Percentiles rank a stretch among this genome's conserved stretches.
These are phyloP conservation scores for Penicillium sp. DNA, from an alignment of 2,329 filamentous ascomycete species.

Conservation along the genomic window DNA sequence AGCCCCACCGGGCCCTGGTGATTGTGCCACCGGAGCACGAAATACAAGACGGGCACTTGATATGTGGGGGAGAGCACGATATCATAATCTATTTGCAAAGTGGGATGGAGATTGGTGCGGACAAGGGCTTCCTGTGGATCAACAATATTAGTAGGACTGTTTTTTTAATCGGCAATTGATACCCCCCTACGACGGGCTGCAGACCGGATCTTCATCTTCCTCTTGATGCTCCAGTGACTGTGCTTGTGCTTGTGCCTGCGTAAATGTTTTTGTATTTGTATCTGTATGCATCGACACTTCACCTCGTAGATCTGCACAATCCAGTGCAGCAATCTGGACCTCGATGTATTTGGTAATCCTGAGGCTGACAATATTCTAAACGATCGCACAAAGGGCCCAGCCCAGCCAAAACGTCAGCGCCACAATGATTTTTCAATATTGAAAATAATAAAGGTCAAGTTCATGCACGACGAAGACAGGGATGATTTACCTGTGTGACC, in stretches of 20 bases:
- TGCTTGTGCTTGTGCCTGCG: constrained; percentile 8
- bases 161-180: constrained; percentile 10
- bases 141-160: constrained; percentile 20
- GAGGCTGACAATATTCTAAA: constrained; percentile 38
- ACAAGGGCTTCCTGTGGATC: constrained; percentile 50
- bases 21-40: constrained; percentile 67
- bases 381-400: constrained; percentile 8
- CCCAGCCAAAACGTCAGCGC: constrained; percentile 1
- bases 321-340: constrained; percentile 14
- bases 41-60: constrained; percentile 76
- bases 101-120: constrained; percentile 41
- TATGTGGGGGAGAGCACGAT: constrained; percentile 78
- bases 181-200: constrained; percentile 11
- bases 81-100: constrained; percentile 69
- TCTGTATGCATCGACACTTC: constrained; percentile 8
- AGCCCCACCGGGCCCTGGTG: constrained; percentile 64
- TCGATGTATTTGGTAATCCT: constrained; percentile 39
- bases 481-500: constrained; percentile 40
- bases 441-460: constrained; percentile 1
- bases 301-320: constrained; percentile 17
- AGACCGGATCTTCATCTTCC: constrained; percentile 41
- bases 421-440: neutral
- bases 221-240: constrained; percentile 33
- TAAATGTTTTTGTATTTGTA: neutral
- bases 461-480: constrained; percentile 6